phyloP scores from a whole-genome alignment of 208 protist species.

The Angomonas desouzai region DNA sequence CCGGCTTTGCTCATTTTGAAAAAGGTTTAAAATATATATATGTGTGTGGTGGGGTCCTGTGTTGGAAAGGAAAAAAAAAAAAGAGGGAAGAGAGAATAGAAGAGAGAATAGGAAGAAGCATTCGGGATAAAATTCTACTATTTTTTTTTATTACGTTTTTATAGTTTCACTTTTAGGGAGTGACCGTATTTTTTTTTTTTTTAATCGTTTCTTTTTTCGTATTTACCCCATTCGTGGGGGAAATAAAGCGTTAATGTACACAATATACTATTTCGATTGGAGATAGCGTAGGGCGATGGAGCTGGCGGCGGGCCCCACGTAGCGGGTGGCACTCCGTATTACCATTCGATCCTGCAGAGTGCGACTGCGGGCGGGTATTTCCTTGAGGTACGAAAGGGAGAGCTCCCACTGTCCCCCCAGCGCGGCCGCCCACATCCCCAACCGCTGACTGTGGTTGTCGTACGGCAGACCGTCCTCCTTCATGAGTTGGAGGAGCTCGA shows the following conservation, averaged over 20 bases:
- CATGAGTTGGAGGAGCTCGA: conserved; percentile 54
- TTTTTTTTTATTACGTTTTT: too few species aligned
- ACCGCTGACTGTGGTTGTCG: conserved; percentile 72
- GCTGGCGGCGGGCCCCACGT: conserved; percentile 44
- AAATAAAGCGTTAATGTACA: conserved; percentile 1
- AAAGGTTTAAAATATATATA: neutral
- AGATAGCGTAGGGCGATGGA: conserved; percentile 55
- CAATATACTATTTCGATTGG: conserved; percentile 23
- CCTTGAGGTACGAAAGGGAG: conserved; percentile 47
- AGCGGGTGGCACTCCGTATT: conserved; percentile 48
- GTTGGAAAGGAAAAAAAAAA: neutral
- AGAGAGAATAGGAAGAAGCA: too few species aligned
- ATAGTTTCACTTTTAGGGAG: too few species aligned
- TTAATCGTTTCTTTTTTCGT: neutral
- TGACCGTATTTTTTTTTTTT: too few species aligned
- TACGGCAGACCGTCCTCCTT: conserved; percentile 52
- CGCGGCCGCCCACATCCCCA: conserved; percentile 67
- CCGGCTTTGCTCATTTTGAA: conserved; percentile 3
- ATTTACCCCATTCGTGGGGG: neutral
- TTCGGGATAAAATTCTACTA: too few species aligned
- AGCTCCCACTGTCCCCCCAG: conserved; percentile 66
- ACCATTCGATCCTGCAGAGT: conserved; percentile 65
- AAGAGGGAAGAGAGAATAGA: neutral
- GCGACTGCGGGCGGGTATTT: conserved; percentile 38
- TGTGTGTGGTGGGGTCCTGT: conserved; percentile 2